These are phyloP conservation scores for Dichotomopilus funicola DNA, from an alignment of 2,329 filamentous ascomycete species.

Conservation along the genomic window DNA sequence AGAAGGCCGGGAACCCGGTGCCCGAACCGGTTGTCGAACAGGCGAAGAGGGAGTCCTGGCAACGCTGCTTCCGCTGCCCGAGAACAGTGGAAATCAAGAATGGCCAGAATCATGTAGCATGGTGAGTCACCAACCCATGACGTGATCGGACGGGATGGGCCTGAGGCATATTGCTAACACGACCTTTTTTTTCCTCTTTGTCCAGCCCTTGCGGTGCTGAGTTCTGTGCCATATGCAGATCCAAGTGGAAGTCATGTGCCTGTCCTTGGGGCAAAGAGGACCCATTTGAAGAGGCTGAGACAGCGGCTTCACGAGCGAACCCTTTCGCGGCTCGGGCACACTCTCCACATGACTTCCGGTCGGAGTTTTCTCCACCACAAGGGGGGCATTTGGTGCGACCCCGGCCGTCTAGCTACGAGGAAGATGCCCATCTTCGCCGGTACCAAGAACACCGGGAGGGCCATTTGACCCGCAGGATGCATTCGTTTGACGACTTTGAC, in stretches of 20 bases:
- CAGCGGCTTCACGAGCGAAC: constrained; percentile 34
- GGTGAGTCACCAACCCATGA: constrained; percentile 44
- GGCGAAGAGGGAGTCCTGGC: constrained; percentile 64
- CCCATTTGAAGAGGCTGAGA: constrained; percentile 40
- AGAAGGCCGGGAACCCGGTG: constrained; percentile 51
- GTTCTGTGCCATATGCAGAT: constrained; percentile 81
- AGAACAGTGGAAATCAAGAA: constrained; percentile 71
- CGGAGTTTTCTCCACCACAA: constrained; percentile 22
- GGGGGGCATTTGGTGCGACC: constrained; percentile 21
- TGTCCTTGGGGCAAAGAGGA: constrained; percentile 74
- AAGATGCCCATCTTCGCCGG: constrained; percentile 40
- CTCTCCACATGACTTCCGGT: constrained; percentile 29
- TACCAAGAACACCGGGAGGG: constrained; percentile 44
- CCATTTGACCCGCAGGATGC: constrained; percentile 33
- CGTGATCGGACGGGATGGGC: background rate
- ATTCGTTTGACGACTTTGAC: constrained; percentile 31
- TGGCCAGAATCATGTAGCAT: constrained; percentile 84
- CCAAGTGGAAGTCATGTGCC: constrained; percentile 75
- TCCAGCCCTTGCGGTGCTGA: constrained; percentile 66
- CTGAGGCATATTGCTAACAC: background rate
- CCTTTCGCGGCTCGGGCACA: constrained; percentile 28
- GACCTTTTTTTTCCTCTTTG: background rate
- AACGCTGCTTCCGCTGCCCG: constrained; percentile 68
- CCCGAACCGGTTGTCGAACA: constrained; percentile 57
- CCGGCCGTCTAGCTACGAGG: constrained; percentile 38